A percentile compares a stretch with the other conserved stretches of the same genome.
These are phyloP conservation scores for Xerocomellus dryophilus DNA, from an alignment of 768 basidiomycete species.

Conservation along the genomic window DNA sequence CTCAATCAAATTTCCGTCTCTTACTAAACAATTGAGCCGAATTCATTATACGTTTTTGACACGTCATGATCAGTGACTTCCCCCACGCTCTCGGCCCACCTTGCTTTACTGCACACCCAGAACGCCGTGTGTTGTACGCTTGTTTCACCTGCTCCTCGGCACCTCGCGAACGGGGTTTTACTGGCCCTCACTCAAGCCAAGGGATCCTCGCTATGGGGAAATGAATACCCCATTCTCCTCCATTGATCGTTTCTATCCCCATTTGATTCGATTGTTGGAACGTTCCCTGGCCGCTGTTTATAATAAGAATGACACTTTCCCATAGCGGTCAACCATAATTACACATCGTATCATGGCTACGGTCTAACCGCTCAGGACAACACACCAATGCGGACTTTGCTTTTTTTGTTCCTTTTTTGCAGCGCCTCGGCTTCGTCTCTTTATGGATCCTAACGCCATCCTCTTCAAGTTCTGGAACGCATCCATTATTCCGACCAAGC, in stretches of 20 bases:
- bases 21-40: conserved; percentile 18
- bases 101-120: neutral
- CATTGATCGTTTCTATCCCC: conserved; percentile 15
- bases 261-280: conserved; percentile 11
- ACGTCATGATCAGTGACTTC: conserved; percentile 20
- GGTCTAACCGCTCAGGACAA: conserved; percentile 4
- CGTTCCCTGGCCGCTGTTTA: conserved; percentile 9
- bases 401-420: neutral
- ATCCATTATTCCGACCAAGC: conserved; percentile 3
- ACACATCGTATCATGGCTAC: conserved; percentile 24
- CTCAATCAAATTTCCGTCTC: conserved; percentile 24
- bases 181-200: conserved; percentile 6
- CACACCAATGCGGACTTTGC: neutral
- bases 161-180: conserved; percentile 19
- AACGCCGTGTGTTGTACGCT: conserved; percentile 3
- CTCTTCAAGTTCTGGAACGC: conserved; percentile 13
- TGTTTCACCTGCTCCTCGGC: conserved; percentile 27
- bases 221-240: conserved; percentile 13
- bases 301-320: conserved; percentile 19
- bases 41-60: conserved; percentile 2
- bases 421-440: conserved; percentile 6
- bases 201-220: conserved; percentile 10
- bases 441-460: conserved; percentile 10
- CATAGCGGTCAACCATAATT: conserved; percentile 18
- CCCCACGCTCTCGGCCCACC: conserved; percentile 5